These are phyloP conservation scores for Eucalyptus regnans DNA, from an alignment of 345 rosid genomes.

Conservation along the genomic window DNA sequence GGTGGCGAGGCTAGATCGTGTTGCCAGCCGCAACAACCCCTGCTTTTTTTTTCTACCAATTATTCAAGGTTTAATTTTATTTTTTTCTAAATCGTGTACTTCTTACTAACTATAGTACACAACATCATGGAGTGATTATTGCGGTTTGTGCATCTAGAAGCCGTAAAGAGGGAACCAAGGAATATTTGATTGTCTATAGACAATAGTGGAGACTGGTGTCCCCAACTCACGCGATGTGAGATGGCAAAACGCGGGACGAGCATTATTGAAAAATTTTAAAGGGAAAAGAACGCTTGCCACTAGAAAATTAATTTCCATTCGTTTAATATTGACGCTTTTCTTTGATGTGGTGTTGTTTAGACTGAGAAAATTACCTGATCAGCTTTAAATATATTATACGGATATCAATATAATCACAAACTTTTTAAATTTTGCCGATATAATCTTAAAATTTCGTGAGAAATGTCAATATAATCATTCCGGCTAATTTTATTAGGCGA, in stretches of 20 bases:
- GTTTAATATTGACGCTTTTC: no score
- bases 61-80: neutral
- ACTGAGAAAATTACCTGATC: neutral
- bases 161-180: neutral
- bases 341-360: neutral
- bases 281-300: neutral
- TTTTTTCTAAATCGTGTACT: neutral
- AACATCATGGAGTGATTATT: neutral
- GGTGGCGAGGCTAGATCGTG: neutral
- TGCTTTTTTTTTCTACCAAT: neutral
- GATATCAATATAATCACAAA: fast-evolving
- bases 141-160: neutral
- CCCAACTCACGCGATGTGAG: neutral
- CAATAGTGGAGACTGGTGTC: neutral
- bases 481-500: fast-evolving
- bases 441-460: fast-evolving
- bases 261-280: neutral
- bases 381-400: fast-evolving
- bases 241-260: neutral
- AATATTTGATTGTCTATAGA: neutral
- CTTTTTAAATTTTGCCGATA: neutral
- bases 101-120: neutral
- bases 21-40: neutral
- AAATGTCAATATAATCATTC: no score
- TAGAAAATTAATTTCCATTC: neutral